Conservation (phyloP, 306 rosid species). For the Begonia fuchsioides region DNA sequence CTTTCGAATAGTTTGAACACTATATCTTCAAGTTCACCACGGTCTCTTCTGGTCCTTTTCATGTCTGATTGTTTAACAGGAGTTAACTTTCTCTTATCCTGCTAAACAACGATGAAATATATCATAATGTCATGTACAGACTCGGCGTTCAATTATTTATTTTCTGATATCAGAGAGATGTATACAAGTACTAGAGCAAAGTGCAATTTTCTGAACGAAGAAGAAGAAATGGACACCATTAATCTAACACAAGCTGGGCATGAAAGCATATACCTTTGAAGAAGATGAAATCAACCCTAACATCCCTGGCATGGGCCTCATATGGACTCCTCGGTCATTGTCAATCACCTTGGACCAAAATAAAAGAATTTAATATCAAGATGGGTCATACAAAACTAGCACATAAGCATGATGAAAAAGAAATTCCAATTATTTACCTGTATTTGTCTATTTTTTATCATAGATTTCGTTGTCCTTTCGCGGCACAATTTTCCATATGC, state of each 20-base stretch:
- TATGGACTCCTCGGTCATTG: slow-evolving; percentile 77
- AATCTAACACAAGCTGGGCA: background rate
- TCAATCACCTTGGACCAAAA: slow-evolving; percentile 55
- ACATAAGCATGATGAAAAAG: background rate
- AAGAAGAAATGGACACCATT: no score
- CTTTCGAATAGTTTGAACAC: slow-evolving; percentile 96
- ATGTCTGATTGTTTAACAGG: slow-evolving; percentile 82
- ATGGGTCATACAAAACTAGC: no score
- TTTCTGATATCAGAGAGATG: no score
- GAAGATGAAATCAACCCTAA: slow-evolving; percentile 66
- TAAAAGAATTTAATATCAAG: slow-evolving; percentile 5
- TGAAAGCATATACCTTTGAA: slow-evolving; percentile 53
- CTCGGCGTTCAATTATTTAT: background rate
- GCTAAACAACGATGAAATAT: slow-evolving; percentile 10
- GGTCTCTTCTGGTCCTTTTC: slow-evolving; percentile 90
- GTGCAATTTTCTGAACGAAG: no score
- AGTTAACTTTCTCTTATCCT: slow-evolving; percentile 79
- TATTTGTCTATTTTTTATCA: slow-evolving; percentile 71
- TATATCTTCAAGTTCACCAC: slow-evolving; percentile 94
- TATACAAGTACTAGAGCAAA: no score
- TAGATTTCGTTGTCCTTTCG: slow-evolving; percentile 84
- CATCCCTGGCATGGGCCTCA: slow-evolving; percentile 99
- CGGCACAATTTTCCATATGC: slow-evolving; percentile 88
- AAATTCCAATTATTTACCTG: slow-evolving; percentile 33
- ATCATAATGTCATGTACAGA: background rate